Percentiles rank a stretch among this genome's conserved stretches.
Evolutionary conservation across 23 red algal genomes (phyloP).

Genomic region (Gracilariopsis chorda): DNA sequence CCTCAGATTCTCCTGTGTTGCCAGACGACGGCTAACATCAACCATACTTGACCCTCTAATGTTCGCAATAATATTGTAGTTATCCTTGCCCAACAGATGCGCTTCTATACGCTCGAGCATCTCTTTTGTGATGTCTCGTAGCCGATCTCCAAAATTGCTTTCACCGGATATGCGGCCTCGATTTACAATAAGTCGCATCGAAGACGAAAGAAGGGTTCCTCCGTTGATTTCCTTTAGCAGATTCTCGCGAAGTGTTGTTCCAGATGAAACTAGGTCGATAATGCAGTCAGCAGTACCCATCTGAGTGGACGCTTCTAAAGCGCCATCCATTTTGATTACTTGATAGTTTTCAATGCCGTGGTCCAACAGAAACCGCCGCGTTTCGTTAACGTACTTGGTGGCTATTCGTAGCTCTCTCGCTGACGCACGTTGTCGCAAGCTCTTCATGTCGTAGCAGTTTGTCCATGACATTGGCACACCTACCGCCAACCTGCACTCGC

Average conservation of each 20-base stretch:
- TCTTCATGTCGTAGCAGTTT: constrained; percentile 52
- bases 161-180: constrained; percentile 50
- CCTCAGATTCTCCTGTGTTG: constrained; percentile 66
- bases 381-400: constrained; percentile 83
- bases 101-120: constrained; percentile 95
- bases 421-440: constrained; percentile 42
- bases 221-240: constrained; percentile 91
- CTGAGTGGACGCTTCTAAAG: constrained; percentile 93
- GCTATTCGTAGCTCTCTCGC: constrained; percentile 70
- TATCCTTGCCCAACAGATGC: constrained; percentile 68
- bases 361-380: constrained; percentile 58
- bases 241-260: constrained; percentile 97
- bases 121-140: constrained; percentile 71
- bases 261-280: constrained; percentile 92
- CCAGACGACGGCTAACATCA: constrained; percentile 89
- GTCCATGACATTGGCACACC: constrained; percentile 94
- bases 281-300: constrained; percentile 97
- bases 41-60: constrained; percentile 88
- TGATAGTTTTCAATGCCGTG: constrained; percentile 73
- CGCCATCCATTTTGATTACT: constrained; percentile 92
- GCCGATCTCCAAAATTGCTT: constrained; percentile 26
- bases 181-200: constrained; percentile 91
- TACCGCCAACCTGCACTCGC: constrained; percentile 78
- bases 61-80: constrained; percentile 99
- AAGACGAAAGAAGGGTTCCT: constrained; percentile 75